phyloP scores from a whole-genome alignment of 2,329 filamentous ascomycete species.

The Fusarium sp. region DNA sequence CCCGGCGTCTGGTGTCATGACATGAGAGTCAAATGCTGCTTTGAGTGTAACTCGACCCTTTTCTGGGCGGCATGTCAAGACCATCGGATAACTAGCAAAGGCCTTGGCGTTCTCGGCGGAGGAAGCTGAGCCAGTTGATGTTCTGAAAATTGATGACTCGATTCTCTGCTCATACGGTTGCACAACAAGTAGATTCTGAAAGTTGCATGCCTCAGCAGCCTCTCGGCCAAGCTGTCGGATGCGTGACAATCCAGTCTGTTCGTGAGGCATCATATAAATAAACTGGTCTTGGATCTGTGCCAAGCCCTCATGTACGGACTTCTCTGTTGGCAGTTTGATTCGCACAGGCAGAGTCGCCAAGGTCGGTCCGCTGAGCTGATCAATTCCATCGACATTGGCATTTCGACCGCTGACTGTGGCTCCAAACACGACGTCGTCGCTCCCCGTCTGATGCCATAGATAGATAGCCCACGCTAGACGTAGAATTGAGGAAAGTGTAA shows the following conservation, averaged over 20 bases:
- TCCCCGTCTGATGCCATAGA: background rate
- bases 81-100: slow-evolving; percentile 6
- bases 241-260: slow-evolving; percentile 1
- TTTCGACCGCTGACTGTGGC: slow-evolving; percentile 11
- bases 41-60: background rate
- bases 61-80: background rate
- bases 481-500: slow-evolving; percentile 1
- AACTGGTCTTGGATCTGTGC: background rate
- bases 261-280: slow-evolving; percentile 14
- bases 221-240: background rate
- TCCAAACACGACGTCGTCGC: slow-evolving; percentile 1
- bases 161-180: background rate
- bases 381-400: background rate
- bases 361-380: slow-evolving; percentile 7
- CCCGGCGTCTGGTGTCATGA: background rate
- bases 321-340: background rate
- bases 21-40: background rate
- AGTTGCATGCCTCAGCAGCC: slow-evolving; percentile 11
- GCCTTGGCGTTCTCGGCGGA: background rate
- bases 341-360: slow-evolving; percentile 1
- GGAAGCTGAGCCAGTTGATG: background rate
- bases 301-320: accelerated
- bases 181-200: slow-evolving; percentile 15
- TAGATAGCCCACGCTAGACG: slow-evolving; percentile 8
- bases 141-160: background rate